These are phyloP conservation scores for Batkoa obscura DNA, from an alignment of 371 early-diverging fungal species.

Conservation along the genomic window DNA sequence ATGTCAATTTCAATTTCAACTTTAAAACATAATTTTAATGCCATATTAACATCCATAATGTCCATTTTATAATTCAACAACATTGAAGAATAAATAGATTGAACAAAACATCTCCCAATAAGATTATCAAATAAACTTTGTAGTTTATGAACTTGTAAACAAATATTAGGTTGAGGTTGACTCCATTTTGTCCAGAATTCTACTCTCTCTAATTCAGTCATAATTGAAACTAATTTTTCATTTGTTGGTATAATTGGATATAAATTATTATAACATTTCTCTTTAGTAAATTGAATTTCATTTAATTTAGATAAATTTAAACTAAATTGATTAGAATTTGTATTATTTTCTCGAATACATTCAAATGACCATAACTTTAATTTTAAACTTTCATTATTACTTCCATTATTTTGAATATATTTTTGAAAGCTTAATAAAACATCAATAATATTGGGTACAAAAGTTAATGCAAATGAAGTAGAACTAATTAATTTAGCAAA, in stretches of 20 bases:
- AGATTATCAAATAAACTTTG: constrained; percentile 1
- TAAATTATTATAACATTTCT: background rate
- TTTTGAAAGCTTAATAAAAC: background rate
- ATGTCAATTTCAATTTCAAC: background rate
- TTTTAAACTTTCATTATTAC: no score
- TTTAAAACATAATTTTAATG: background rate
- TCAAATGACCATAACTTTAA: constrained; percentile 2
- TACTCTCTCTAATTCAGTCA: background rate
- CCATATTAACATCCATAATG: background rate
- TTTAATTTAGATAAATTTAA: background rate
- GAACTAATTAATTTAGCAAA: constrained; percentile 3
- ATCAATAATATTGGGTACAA: constrained; percentile 4
- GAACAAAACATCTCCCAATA: background rate
- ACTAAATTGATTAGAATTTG: background rate
- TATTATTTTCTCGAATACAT: constrained; percentile 4
- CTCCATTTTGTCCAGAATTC: constrained; percentile 6
- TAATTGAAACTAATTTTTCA: background rate
- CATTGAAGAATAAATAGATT: background rate
- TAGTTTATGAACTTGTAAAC: background rate
- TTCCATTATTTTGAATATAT: background rate
- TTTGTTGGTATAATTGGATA: constrained; percentile 1
- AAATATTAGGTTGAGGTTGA: constrained; percentile 1
- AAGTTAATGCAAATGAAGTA: background rate
- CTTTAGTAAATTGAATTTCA: background rate
- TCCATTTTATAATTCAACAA: background rate